Evolutionary conservation across 345 rosid species (phyloP), one percentile per base, ranked within the genome.

Genomic region (Populus nigra): DNA sequence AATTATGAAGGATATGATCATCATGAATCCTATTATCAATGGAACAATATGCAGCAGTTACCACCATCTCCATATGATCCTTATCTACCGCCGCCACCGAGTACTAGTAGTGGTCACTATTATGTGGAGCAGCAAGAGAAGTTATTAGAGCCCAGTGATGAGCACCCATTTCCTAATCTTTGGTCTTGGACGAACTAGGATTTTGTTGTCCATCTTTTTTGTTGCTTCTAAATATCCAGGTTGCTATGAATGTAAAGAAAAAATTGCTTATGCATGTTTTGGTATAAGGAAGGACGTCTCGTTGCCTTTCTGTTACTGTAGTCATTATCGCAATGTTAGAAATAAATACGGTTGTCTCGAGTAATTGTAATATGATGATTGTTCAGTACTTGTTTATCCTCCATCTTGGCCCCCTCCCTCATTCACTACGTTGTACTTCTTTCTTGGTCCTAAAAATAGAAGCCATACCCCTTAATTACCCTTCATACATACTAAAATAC

Each of bases 101-200:
- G 18, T 36, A 25, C 16, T 2, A 16, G 20, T 27, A 10, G 35
- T 13, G 36, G n/a, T 41, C 6, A 41, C 65, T 50, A 50, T 43
- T 27, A 5, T n/a, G 12, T 0, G 47, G 74, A 53, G 22, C 47
- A 33, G 57, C 76, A n/a, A 3, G 33, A 35, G 57, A 33, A 33
- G 35, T 25, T 25, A 25, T 33, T 33, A 33, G 35, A 33, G 35
- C 0, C 35, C 35, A 33, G 35, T 33, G 35, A 33, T 33, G 35
- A 33, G 35, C 35, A 33, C 35, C 35, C 35, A 33, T 33, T 33
- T 33, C 35, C 35, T 33, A 38, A 29, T 59, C 79, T 71, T 39
- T 80, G 83, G 83, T 38, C 76, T 4, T 80, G 83, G 79, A 25
- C 71, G 36, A 39, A 70, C 67, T 75, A 75, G 38, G 8, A 18